phyloP scores from a whole-genome alignment of 1,284 basidiomycete genomes.

The Peniophora sp. region DNA sequence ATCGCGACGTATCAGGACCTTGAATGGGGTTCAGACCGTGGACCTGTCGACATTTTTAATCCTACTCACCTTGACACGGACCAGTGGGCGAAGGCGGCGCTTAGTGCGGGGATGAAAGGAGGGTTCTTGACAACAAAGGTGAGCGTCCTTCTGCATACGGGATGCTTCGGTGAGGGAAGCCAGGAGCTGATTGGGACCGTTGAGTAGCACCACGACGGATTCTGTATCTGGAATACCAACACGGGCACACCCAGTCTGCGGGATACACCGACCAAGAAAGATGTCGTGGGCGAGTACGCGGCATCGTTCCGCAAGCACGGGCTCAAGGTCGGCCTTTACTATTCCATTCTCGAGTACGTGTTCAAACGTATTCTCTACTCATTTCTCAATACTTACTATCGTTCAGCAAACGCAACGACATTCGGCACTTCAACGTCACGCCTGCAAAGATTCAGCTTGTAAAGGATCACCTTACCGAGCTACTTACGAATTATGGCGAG shows the following conservation, averaged over 20 bases:
- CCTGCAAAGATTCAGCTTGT: slow-evolving; percentile 6
- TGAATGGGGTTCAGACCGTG: slow-evolving; percentile 6
- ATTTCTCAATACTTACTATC: not conserved
- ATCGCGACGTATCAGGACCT: slow-evolving; percentile 10
- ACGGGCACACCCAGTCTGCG: slow-evolving; percentile 6
- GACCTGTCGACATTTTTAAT: slow-evolving; percentile 2
- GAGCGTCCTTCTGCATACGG: not conserved
- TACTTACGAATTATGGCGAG: slow-evolving; percentile 7
- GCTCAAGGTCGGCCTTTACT: slow-evolving; percentile 7
- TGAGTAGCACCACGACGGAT: slow-evolving; percentile 8
- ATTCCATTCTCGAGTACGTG: slow-evolving; percentile 7
- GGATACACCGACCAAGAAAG: slow-evolving; percentile 1
- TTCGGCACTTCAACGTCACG: slow-evolving; percentile 8
- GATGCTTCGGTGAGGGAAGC: not conserved
- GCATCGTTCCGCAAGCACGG: slow-evolving; percentile 6
- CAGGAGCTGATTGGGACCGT: not conserved
- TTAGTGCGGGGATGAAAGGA: slow-evolving; percentile 6
- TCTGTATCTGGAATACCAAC: slow-evolving; percentile 9
- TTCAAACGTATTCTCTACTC: not conserved
- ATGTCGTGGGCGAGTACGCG: slow-evolving; percentile 5
- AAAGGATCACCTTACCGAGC: slow-evolving; percentile 7
- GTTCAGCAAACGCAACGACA: slow-evolving; percentile 5
- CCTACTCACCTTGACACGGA: slow-evolving; percentile 9
- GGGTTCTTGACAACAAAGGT: slow-evolving; percentile 9
- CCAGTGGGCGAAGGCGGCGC: slow-evolving; percentile 6